Conservation (phyloP, 805 yeast genomes). For the Torulaspora delbrueckii region DNA sequence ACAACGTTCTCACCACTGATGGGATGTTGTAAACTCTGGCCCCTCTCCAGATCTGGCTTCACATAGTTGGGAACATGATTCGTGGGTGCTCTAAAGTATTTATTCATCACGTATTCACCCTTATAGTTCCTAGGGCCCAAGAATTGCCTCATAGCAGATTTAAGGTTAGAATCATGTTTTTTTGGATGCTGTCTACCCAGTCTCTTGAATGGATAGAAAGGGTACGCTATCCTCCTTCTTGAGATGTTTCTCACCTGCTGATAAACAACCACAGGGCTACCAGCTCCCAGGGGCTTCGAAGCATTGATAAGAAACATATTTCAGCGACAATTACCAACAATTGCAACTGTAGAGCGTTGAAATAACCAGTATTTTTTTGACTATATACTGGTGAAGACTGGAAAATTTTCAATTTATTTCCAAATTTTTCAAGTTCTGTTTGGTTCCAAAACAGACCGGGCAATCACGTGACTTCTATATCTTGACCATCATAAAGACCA, state of each 20-base stretch:
- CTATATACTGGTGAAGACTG: not conserved
- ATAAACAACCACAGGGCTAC: slow-evolving; percentile 11
- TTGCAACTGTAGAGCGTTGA: not conserved
- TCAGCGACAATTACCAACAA: not conserved
- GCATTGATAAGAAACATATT: slow-evolving; percentile 8
- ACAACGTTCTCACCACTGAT: slow-evolving; percentile 32
- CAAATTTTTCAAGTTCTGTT: not conserved
- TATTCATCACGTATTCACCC: slow-evolving; percentile 76
- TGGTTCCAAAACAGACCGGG: not conserved
- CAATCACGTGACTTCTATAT: not conserved
- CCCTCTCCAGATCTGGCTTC: slow-evolving; percentile 47
- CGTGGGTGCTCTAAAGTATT: slow-evolving; percentile 62
- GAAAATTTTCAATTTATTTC: not conserved
- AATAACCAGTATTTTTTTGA: not conserved
- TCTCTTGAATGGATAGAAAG: slow-evolving; percentile 45
- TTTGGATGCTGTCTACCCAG: slow-evolving; percentile 39
- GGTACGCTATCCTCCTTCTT: slow-evolving; percentile 51
- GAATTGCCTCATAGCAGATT: slow-evolving; percentile 63
- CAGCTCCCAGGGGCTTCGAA: slow-evolving; percentile 2
- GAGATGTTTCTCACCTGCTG: slow-evolving; percentile 45
- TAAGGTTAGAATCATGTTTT: slow-evolving; percentile 49
- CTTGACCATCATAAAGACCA: not conserved
- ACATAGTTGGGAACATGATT: slow-evolving; percentile 71
- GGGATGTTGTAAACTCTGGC: slow-evolving; percentile 36
- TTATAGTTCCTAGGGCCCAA: slow-evolving; percentile 79